Evolutionary conservation across 1,139 yeast genomes (phyloP).

Genomic region (Pichia sp.): DNA sequence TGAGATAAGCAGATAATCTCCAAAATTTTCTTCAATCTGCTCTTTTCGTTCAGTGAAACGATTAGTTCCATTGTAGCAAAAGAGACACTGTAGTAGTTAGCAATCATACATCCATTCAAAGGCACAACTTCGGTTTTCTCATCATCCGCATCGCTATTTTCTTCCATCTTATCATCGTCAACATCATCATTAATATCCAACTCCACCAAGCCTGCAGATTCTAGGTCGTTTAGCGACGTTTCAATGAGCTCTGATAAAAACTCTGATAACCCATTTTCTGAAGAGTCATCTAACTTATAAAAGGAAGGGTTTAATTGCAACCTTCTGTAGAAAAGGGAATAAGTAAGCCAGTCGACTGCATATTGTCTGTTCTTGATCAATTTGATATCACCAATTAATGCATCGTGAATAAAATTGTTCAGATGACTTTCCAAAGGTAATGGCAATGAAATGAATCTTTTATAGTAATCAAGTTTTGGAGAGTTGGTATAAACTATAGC

Average conservation of each 20-base stretch:
- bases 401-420: conserved; percentile 51
- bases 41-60: conserved; percentile 42
- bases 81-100: conserved; percentile 62
- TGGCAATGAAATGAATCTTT: conserved; percentile 63
- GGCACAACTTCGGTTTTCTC: conserved; percentile 45
- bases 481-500: conserved; percentile 52
- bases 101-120: conserved; percentile 62
- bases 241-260: conserved; percentile 81
- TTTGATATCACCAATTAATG: conserved; percentile 60
- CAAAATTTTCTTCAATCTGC: conserved; percentile 55
- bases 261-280: conserved; percentile 66
- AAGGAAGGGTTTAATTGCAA: conserved; percentile 78
- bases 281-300: conserved; percentile 63
- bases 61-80: conserved; percentile 58
- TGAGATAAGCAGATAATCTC: conserved; percentile 59
- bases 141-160: conserved; percentile 28
- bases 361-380: conserved; percentile 70
- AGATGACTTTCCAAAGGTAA: conserved; percentile 80
- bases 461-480: conserved; percentile 54
- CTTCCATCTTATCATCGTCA: conserved; percentile 22
- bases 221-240: conserved; percentile 55
- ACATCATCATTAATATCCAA: conserved; percentile 36
- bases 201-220: conserved; percentile 56
- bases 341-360: conserved; percentile 86
- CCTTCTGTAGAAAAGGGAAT: conserved; percentile 74